These are phyloP conservation scores for Mycena venus DNA, from an alignment of 768 basidiomycete species.

Conservation along the genomic window DNA sequence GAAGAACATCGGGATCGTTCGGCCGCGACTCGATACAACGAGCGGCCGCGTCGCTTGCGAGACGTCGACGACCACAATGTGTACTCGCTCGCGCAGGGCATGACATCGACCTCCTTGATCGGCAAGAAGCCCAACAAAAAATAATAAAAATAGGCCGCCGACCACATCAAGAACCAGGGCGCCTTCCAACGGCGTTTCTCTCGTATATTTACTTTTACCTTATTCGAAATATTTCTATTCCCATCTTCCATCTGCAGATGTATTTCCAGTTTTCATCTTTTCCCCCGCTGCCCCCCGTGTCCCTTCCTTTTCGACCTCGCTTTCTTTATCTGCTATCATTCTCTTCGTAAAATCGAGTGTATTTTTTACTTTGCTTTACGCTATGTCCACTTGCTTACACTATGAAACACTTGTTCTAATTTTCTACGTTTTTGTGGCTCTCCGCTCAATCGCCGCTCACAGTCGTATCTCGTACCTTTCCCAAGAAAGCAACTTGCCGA, in stretches of 20 bases:
- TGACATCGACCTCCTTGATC: slow-evolving; percentile 12
- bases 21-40: slow-evolving; percentile 16
- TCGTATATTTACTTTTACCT: slow-evolving; percentile 21
- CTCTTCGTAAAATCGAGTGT: neutral
- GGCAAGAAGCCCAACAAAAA: slow-evolving; percentile 21
- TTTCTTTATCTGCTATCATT: neutral
- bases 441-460: too few relatives aligned
- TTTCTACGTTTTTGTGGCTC: neutral
- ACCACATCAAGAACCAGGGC: neutral
- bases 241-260: neutral
- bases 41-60: slow-evolving; percentile 30
- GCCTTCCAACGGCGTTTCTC: neutral
- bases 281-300: too few relatives aligned
- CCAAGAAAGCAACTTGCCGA: neutral
- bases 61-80: slow-evolving; percentile 19
- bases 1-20: slow-evolving; percentile 23
- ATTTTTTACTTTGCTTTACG: slow-evolving; percentile 4
- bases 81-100: slow-evolving; percentile 12
- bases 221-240: slow-evolving; percentile 29
- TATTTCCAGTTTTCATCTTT: neutral
- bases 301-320: neutral
- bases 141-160: neutral
- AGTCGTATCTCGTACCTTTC: neutral
- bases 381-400: neutral
- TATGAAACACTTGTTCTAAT: slow-evolving; percentile 10